These are phyloP conservation scores for Entoloma clypeatum DNA, from an alignment of 1,284 basidiomycete genomes.

Conservation along the genomic window DNA sequence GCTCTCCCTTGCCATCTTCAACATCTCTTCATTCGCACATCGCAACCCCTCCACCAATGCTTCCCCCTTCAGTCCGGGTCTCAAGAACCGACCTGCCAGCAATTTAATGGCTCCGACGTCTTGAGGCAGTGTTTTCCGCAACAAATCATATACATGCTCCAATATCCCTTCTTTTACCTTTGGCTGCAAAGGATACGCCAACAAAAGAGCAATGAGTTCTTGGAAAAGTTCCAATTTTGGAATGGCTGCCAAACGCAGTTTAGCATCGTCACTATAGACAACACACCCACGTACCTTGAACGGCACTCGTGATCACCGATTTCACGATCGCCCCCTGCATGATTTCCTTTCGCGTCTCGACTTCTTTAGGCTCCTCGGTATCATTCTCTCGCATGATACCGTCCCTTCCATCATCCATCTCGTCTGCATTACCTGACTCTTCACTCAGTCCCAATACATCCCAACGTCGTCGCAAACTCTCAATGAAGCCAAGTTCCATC, in stretches of 20 bases:
- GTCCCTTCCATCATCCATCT: conserved; percentile 21
- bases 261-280: too few species aligned
- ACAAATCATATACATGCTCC: conserved; percentile 50
- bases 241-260: conserved; percentile 48
- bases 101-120: conserved; percentile 52
- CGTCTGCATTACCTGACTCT: conserved; percentile 19
- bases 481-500: conserved; percentile 89
- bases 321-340: conserved; percentile 71
- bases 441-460: conserved; percentile 63
- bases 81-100: conserved; percentile 45
- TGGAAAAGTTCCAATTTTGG: conserved; percentile 58
- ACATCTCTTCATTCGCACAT: conserved; percentile 55
- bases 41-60: conserved; percentile 54
- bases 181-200: conserved; percentile 49
- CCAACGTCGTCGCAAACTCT: conserved; percentile 82
- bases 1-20: conserved; percentile 23
- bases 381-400: too few species aligned
- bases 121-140: conserved; percentile 42
- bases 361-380: conserved; percentile 33
- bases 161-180: conserved; percentile 46
- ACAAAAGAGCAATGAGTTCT: conserved; percentile 51
- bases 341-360: conserved; percentile 54
- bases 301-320: conserved; percentile 61
- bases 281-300: conserved; percentile 61
- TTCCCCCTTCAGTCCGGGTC: conserved; percentile 36